Evolutionary conservation across 2,329 filamentous ascomycete genomes (phyloP), one percentile per base, ranked within the genome.

Genomic region (Celoporthe dispersa): DNA sequence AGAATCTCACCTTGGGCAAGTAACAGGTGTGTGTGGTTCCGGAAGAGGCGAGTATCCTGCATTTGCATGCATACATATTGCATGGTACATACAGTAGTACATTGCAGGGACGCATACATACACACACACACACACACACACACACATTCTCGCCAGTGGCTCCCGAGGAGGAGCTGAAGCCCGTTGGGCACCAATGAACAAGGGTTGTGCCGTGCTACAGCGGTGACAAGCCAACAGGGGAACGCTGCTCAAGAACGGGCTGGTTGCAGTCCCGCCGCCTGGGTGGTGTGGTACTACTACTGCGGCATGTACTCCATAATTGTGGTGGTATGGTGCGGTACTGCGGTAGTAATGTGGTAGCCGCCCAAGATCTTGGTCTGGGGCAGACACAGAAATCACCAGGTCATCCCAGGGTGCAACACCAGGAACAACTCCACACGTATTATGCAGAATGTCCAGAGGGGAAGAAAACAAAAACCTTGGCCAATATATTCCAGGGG

Each of bases 161-260:
- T 69, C 59, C 64, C 67, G 63, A 55, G 64, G 59, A 35, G 44
- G 53, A 41, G 64, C 68, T 61, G 67, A 63, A 61, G 33, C 64
- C 64, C 65, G 70, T 71, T 71, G 70, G 70, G 70, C 70, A 71
- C 63, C 70, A 68, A 71, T 28, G 60, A 67, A 70, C 70, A 67
- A 66, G 57, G 55, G 39, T 39, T 41, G 33, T 25, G 37, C 35
- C 59, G 22, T 53, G 41, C 7, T 33, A 48, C 61, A 37, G 53
- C 57, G 48, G 68, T 59, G 39, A 35, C 68, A 70, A 71, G 57
- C 68, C 70, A 70, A 70, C 70, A 70, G 70, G 70, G 70, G 65
- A 71, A 61, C 66, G 62, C 62, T 66, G 70, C 60, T 68, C 68
- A 59, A 53, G 64, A 6, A 70, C 61, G 65, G 65, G 55, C 22